Evolutionary conservation across 2,329 filamentous ascomycete genomes (phyloP).

Genomic region (Mollisia scopiformis): DNA sequence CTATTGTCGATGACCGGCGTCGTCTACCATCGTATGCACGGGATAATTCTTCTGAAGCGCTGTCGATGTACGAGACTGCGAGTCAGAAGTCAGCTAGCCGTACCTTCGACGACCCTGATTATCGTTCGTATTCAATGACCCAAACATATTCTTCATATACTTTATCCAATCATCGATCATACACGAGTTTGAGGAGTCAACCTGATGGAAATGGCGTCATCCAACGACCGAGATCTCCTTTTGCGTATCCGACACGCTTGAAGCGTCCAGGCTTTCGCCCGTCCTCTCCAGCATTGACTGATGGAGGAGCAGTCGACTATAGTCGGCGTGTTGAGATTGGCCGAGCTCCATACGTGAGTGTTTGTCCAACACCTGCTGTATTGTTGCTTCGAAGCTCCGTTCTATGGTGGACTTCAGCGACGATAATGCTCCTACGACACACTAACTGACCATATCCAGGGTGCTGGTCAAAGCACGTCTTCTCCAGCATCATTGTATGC

Average conservation of each 20-base stretch:
- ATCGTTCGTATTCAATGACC: conserved; percentile 58
- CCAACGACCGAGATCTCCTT: conserved; percentile 60
- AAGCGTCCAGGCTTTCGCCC: conserved; percentile 52
- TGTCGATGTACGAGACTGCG: conserved; percentile 58
- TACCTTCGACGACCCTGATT: conserved; percentile 46
- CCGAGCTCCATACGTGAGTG: conserved; percentile 32
- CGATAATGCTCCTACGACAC: neutral
- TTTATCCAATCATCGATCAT: conserved; percentile 51
- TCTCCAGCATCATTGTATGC: conserved; percentile 36
- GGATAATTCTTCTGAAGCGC: conserved; percentile 57
- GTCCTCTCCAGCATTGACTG: conserved; percentile 37
- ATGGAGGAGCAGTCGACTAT: conserved; percentile 37
- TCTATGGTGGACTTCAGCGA: too few relatives aligned
- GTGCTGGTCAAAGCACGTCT: conserved; percentile 27
- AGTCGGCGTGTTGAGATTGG: conserved; percentile 38
- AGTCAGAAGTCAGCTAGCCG: conserved; percentile 49
- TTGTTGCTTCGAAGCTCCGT: too few relatives aligned
- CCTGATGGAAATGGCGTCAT: conserved; percentile 42
- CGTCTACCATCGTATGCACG: conserved; percentile 48
- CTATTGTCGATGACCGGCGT: conserved; percentile 45
- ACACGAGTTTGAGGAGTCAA: conserved; percentile 51
- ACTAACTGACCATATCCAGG: conserved; percentile 19
- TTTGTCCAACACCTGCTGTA: neutral
- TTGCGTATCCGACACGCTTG: conserved; percentile 59
- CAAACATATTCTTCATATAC: conserved; percentile 41